These are phyloP conservation scores for Daldinia sp. DNA, from an alignment of 2,329 filamentous ascomycete genomes.

Conservation along the genomic window DNA sequence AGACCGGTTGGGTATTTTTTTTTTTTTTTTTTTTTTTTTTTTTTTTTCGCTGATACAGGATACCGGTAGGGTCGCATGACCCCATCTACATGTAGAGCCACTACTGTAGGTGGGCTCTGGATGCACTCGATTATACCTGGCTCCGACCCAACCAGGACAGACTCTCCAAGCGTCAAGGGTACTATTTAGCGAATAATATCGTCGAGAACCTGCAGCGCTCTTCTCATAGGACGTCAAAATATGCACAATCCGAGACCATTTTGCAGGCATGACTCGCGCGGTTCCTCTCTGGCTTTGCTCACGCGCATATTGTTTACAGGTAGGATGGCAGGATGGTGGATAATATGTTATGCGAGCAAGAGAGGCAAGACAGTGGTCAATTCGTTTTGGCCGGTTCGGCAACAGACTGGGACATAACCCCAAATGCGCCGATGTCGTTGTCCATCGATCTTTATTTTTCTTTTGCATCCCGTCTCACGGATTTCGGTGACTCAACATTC, in stretches of 20 bases:
- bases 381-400: background rate
- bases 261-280: constrained; percentile 56
- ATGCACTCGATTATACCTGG: constrained; percentile 35
- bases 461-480: constrained; percentile 9
- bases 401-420: background rate
- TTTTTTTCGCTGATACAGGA: constrained; percentile 20
- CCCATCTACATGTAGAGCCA: constrained; percentile 27
- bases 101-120: constrained; percentile 32
- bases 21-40: too few species aligned
- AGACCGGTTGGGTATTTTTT: constrained; percentile 21
- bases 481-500: constrained; percentile 40
- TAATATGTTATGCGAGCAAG: constrained; percentile 22
- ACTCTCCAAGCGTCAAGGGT: constrained; percentile 39
- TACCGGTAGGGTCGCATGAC: constrained; percentile 35
- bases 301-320: constrained; percentile 37
- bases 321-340: constrained; percentile 26
- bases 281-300: constrained; percentile 46
- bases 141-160: constrained; percentile 42
- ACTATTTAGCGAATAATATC: constrained; percentile 49
- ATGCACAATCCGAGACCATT: constrained; percentile 52
- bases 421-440: constrained; percentile 2
- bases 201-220: constrained; percentile 42
- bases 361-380: constrained; percentile 3
- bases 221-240: constrained; percentile 53
- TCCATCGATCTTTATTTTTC: too few species aligned